Evolutionary conservation across 805 yeast species (phyloP).

Genomic region (Candida sithepensis): DNA sequence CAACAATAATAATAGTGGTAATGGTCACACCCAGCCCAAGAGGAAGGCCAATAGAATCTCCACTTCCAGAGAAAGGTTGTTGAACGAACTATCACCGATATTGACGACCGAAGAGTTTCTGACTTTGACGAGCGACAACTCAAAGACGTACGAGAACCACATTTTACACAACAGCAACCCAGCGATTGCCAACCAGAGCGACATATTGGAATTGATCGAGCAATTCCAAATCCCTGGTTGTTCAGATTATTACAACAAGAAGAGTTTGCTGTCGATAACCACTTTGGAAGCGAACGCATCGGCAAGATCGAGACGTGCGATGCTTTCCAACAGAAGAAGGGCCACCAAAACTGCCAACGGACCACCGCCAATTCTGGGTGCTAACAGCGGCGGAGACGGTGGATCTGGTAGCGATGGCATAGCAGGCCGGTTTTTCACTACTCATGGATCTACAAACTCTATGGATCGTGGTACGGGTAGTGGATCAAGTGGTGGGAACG

Average conservation of each 20-base stretch:
- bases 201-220: slow-evolving; percentile 12
- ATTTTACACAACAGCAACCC: slow-evolving; percentile 21
- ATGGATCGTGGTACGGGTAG: background rate
- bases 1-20: too few species aligned
- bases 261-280: background rate
- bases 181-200: slow-evolving; percentile 19
- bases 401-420: background rate
- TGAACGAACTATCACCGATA: slow-evolving; percentile 32
- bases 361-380: background rate
- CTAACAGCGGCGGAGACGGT: background rate
- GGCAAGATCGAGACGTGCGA: background rate
- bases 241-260: background rate
- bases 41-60: too few species aligned
- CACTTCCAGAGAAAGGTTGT: slow-evolving; percentile 8
- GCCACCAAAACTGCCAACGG: background rate
- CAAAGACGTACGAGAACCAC: slow-evolving; percentile 22
- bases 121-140: slow-evolving; percentile 25
- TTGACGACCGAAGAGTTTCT: slow-evolving; percentile 32
- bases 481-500: background rate
- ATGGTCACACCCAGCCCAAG: too few species aligned
- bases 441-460: background rate
- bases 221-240: slow-evolving; percentile 7
- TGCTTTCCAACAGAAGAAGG: background rate
- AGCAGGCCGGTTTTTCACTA: background rate
- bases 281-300: background rate